Evolutionary conservation across 495 filamentous ascomycete genomes (phyloP), one percentile per base, ranked within the genome.

Genomic region (Rhizodiscina lignyota): DNA sequence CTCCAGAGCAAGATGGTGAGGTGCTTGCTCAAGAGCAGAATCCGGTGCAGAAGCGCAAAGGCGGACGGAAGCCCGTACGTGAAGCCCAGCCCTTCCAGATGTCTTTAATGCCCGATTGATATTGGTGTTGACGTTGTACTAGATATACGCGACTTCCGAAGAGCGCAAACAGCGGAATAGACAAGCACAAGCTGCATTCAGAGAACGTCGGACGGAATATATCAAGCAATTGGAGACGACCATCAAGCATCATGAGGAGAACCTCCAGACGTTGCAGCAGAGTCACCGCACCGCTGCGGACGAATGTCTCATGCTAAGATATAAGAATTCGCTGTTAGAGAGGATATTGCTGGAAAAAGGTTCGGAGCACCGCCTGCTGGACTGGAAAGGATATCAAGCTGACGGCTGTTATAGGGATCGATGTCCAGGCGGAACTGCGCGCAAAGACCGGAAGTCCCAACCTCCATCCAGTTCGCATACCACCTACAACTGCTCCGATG

Each of bases 91-190:
- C 38, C 31, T 35, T 41, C 39, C 34, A 18, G 31, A 18, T 27
- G 8, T 27, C 24, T 27, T 13, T 8, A 8, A 13, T 27, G 6
- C 13, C 13, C 8, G 6, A 13, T 27, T 27, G 24, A 6, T 27
- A 27, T 27, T 27, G 6, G 24, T 8, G 13, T 27, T 13, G 24
- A 13, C 6, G 8, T 27, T 8, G 6, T 13, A 27, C 24, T 13
- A 91, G 85, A 93, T 94, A 32, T 97, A 97, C 66, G 89, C 89
- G 16, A 97, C 89, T 20, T 94, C 89, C 6, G 89, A 97, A 57
- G 91, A 96, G 59, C 71, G 89, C 49, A 96, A 97, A 63, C 89
- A 94, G 61, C 74, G 91, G 44, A 97, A 97, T 51, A 71, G 89
- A 42, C 91, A 96, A 59, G 89, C 89, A 20, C 89, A 97, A 56